These are phyloP conservation scores for Hanseniaspora lachancei DNA, from an alignment of 805 yeast genomes.

Conservation along the genomic window DNA sequence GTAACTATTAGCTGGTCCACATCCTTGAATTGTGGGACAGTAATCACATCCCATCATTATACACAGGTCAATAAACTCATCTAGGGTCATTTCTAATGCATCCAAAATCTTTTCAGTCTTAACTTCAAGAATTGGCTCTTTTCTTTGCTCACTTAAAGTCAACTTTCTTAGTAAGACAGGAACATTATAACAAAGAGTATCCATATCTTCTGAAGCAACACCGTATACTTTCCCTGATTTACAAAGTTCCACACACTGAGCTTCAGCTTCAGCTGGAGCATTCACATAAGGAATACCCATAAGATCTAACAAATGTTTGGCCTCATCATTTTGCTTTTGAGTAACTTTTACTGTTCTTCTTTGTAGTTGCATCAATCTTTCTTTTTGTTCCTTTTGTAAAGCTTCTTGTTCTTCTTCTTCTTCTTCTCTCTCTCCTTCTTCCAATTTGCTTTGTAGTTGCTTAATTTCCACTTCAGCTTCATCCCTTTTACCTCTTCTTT, in stretches of 20 bases:
- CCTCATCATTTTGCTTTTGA: constrained; percentile 85
- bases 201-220: constrained; percentile 98
- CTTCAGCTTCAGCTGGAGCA: constrained; percentile 98
- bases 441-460: constrained; percentile 38
- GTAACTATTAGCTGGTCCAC: constrained; percentile 90
- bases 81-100: constrained; percentile 60
- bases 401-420: constrained; percentile 5
- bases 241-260: constrained; percentile 92
- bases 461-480: constrained; percentile 70
- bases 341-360: constrained; percentile 83
- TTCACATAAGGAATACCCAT: constrained; percentile 93
- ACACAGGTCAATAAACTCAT: constrained; percentile 79
- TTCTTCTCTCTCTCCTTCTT: constrained; percentile 39
- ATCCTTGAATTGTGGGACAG: constrained; percentile 87
- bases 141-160: constrained; percentile 87
- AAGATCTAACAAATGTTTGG: constrained; percentile 58
- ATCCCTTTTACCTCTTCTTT: constrained; percentile 66
- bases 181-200: constrained; percentile 83
- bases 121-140: constrained; percentile 81
- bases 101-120: constrained; percentile 53
- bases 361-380: constrained; percentile 58
- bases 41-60: constrained; percentile 93
- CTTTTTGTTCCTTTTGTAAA: constrained; percentile 5
- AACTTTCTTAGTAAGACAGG: constrained; percentile 74
- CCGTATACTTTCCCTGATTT: constrained; percentile 84